Evolutionary conservation across 2,329 filamentous ascomycete genomes (phyloP), one percentile per base, ranked within the genome.

Genomic region (Coniochaeta sp.): DNA sequence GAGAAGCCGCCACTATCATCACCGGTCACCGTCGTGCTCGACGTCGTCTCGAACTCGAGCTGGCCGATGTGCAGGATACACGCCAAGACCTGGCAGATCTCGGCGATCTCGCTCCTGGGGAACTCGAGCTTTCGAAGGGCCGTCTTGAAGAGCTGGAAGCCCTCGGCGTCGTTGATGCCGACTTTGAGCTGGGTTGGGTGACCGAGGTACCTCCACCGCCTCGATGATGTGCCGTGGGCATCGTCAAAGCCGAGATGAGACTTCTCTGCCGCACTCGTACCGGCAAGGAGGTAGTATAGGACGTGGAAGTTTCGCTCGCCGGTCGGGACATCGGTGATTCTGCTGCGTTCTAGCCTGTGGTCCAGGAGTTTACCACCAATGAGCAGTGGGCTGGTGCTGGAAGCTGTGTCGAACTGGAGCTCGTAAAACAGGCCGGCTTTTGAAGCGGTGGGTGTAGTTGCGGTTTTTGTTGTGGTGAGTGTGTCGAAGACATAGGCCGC

Each of bases 1-100:
- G 94, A 96, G 70, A 94, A 97, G 18, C 92, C 92, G 51, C 94
- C 94, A 59, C 92, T 97, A 62, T 99, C 94, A 60, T 96, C 91
- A 1, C 83, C 90, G 1, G 82, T 82, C 0, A 82, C 85, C 2
- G 85, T 85, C 1, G 94, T 97, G 58, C 85, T 83, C 60, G 88
- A 85, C 2, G 87, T 86, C 0, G 82, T 91, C 65, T 87, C 84
- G 59, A 99, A 99, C 61, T 99, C 94, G 3, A 99, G 82, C 72
- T 99, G 94, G 26, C 94, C 94, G 59, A 99, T 91, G 67, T 99
- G 94, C n/a, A 99, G 77, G 58, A 99, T 96, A 60, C 84, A 86
- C 28, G 94, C 94, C 50, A 99, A 76, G 48, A 97, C 81, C 72
- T 99, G 94, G 68, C 94, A 99, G 52, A 99, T 91, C 66, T 96